A percentile compares a stretch with the other conserved stretches of the same genome.
These are phyloP conservation scores for Annulohypoxylon moriforme DNA, from an alignment of 495 filamentous ascomycete species.

Conservation along the genomic window DNA sequence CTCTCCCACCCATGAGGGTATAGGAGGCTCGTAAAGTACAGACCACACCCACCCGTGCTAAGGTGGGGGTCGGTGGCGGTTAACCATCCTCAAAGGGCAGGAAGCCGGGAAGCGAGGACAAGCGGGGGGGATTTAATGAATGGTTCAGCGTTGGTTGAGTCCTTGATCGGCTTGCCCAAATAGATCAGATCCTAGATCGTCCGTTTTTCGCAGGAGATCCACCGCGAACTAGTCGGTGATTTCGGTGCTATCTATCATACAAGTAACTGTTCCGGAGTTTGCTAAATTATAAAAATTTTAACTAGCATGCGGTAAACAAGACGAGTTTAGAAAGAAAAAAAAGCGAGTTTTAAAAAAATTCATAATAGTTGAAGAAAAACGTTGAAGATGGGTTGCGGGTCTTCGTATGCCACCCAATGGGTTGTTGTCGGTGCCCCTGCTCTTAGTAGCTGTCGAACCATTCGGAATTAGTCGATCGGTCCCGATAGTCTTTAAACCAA, in stretches of 20 bases:
- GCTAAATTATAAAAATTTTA: neutral
- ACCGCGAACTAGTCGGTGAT: neutral
- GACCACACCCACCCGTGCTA: slow-evolving; percentile 24
- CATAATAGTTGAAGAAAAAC: neutral
- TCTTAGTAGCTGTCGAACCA: neutral
- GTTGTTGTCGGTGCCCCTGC: neutral
- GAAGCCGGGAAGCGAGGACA: slow-evolving; percentile 25
- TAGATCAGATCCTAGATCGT: slow-evolving; percentile 23
- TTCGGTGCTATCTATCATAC: neutral
- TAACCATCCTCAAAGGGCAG: slow-evolving; percentile 33
- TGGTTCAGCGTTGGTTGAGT: slow-evolving; percentile 11
- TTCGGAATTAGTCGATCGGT: neutral
- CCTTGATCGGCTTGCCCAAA: slow-evolving; percentile 32
- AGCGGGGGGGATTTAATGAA: slow-evolving; percentile 22
- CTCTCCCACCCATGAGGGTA: neutral
- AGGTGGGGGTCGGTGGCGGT: slow-evolving; percentile 39
- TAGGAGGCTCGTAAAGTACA: slow-evolving; percentile 27
- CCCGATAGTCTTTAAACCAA: neutral
- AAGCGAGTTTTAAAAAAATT: neutral
- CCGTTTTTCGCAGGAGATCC: slow-evolving; percentile 4
- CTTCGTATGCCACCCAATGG: neutral
- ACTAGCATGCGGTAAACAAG: no score
- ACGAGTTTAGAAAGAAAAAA: no score
- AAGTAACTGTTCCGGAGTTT: neutral
- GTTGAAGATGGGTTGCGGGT: neutral